Base-by-base conservation (phyloP, 2,329 filamentous ascomycete species). In the Myriosclerotinia duriaeana region DNA sequence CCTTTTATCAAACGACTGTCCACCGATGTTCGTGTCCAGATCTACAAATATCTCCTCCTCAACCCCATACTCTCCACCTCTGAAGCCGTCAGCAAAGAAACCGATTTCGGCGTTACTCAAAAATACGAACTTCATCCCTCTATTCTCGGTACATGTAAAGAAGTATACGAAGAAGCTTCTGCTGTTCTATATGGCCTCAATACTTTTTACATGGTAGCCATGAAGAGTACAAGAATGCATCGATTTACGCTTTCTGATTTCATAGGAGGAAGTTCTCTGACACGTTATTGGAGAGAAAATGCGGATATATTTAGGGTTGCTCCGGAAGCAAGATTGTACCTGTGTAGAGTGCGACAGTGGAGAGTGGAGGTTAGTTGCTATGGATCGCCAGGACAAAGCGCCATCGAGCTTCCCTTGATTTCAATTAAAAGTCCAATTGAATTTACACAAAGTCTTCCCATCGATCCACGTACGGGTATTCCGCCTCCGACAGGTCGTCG, bases 251-350 rank as follows among this genome's bases (percentile, higher is more conserved):
- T 55, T 26, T 36, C 53, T 2, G 53, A 55, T 55, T 40, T 55
- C 4, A 55, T 55, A 4, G 22, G 53, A 2, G 36, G 36, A 9
- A 55, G 40, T n/a, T 22, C 55, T 1, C 22, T 46, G 3, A 58
- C 55, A 1, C 42, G 40, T 14, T 59, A 59, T 34, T 59, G 40
- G 26, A 34, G 40, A 22, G 40, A 59, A 17, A 59, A 59, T 59
- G 26, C 17, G 1, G 55, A 46, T 46, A n/a, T 59, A 1, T 59
- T 59, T 12, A 59, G n/a, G 1, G 11, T 40, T 12, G 20, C 30
- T 9, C 30, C 59, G 1, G 36, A 40, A 11, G 17, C 44, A 5
- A 8, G 22, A 20, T 46, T 59, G 8, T 46, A 59, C 46, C 22
- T 59, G 15, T 59, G 22, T 34, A 59, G 8, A 20, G 40, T 59